phyloP scores from a whole-genome alignment of 768 basidiomycete species.

The Leccinellum albellum region DNA sequence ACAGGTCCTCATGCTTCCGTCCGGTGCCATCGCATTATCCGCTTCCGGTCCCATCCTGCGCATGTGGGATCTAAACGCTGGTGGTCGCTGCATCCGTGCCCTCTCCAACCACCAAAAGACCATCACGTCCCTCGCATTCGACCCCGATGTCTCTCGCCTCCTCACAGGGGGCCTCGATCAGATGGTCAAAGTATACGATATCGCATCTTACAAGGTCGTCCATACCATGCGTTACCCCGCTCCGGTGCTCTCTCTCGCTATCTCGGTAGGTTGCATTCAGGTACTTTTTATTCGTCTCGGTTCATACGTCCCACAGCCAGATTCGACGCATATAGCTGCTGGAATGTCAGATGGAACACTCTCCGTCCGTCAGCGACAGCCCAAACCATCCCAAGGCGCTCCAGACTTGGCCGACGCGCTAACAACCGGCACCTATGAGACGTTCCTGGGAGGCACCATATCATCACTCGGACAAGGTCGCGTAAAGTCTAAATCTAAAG shows the following conservation, averaged over 20 bases:
- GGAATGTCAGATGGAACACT: constrained; percentile 99
- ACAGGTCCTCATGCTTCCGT: constrained; percentile 88
- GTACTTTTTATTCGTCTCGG: background rate
- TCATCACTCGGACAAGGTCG: constrained; percentile 55
- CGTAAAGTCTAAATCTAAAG: constrained; percentile 46
- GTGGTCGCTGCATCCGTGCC: constrained; percentile 84
- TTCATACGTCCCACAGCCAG: constrained; percentile 55
- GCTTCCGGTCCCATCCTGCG: constrained; percentile 90
- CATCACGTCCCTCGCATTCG: constrained; percentile 83
- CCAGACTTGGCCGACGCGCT: constrained; percentile 38
- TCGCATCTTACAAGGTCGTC: constrained; percentile 88
- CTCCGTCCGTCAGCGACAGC: constrained; percentile 89
- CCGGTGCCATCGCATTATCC: constrained; percentile 80
- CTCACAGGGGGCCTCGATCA: constrained; percentile 92
- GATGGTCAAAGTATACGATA: constrained; percentile 98
- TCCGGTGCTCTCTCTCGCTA: constrained; percentile 81
- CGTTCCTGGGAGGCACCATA: constrained; percentile 55
- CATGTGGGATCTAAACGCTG: constrained; percentile 92
- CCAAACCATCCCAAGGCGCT: constrained; percentile 59
- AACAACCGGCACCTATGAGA: constrained; percentile 59
- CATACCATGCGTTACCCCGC: constrained; percentile 99
- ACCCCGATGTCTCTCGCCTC: constrained; percentile 69
- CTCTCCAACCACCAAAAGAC: constrained; percentile 99
- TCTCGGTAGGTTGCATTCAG: constrained; percentile 58
- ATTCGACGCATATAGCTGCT: constrained; percentile 92